These are phyloP conservation scores for Xanthoconium purpureum DNA, from an alignment of 768 basidiomycete genomes.

Conservation along the genomic window DNA sequence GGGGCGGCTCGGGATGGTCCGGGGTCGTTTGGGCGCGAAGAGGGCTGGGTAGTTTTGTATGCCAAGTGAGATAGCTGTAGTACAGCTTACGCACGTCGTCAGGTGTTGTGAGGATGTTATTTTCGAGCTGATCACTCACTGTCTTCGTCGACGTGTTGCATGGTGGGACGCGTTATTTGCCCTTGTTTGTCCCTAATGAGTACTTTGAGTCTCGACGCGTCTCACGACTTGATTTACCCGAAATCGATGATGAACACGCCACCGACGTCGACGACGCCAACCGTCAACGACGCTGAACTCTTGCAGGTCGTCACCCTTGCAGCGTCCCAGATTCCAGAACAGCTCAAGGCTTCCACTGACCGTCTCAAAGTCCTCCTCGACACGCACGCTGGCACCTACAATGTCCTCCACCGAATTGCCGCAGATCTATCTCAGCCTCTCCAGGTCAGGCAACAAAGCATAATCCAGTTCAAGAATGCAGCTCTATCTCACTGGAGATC, in stretches of 20 bases:
- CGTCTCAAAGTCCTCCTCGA: slow-evolving; percentile 68
- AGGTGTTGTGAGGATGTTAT: not conserved
- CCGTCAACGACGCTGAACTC: slow-evolving; percentile 60
- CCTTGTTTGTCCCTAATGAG: slow-evolving; percentile 24
- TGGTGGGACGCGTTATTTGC: slow-evolving; percentile 46
- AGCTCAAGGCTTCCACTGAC: slow-evolving; percentile 46
- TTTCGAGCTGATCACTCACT: not conserved
- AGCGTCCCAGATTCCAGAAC: slow-evolving; percentile 65
- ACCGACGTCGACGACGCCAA: slow-evolving; percentile 21
- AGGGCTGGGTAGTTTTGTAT: slow-evolving; percentile 17
- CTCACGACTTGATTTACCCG: not conserved
- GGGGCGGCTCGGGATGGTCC: slow-evolving; percentile 1
- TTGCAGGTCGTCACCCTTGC: slow-evolving; percentile 63
- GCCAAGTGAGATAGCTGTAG: slow-evolving; percentile 38
- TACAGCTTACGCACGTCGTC: not conserved
- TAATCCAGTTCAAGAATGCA: slow-evolving; percentile 87
- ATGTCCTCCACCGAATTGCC: slow-evolving; percentile 72
- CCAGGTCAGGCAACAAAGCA: slow-evolving; percentile 71
- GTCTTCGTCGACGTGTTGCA: slow-evolving; percentile 7
- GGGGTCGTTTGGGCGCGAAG: not conserved
- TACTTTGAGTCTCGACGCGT: not conserved
- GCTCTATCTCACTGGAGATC: slow-evolving; percentile 74
- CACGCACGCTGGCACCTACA: slow-evolving; percentile 61
- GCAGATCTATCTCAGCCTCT: slow-evolving; percentile 57
- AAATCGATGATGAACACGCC: slow-evolving; percentile 24